Conservation (phyloP, 2,329 filamentous ascomycete species). For the Trichoderma breve region DNA sequence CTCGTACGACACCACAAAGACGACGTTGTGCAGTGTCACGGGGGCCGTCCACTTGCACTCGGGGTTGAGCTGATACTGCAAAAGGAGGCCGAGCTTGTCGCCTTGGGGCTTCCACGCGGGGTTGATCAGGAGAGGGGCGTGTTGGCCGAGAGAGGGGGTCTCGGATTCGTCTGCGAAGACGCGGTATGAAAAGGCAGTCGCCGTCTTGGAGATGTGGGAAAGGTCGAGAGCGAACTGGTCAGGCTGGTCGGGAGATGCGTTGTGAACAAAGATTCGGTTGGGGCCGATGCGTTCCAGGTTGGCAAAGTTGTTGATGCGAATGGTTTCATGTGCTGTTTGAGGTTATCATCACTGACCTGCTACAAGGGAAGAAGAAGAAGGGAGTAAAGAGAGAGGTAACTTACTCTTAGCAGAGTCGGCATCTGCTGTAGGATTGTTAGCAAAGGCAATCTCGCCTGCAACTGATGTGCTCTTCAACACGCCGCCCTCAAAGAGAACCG, state of each 20-base stretch:
- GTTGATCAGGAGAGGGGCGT: constrained; percentile 71
- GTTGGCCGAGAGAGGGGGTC: constrained; percentile 43
- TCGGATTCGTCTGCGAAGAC: constrained; percentile 66
- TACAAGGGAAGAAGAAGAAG: not conserved
- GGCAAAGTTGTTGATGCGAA: constrained; percentile 84
- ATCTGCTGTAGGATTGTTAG: constrained; percentile 61
- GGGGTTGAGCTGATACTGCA: constrained; percentile 83
- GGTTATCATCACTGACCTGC: not conserved
- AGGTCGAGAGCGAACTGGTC: constrained; percentile 81
- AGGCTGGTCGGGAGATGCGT: constrained; percentile 59
- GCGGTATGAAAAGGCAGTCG: constrained; percentile 89
- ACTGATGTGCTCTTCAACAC: constrained; percentile 69
- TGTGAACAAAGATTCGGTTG: constrained; percentile 85
- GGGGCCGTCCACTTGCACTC: constrained; percentile 47
- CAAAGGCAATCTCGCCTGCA: constrained; percentile 84
- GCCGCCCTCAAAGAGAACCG: constrained; percentile 75
- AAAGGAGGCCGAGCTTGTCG: constrained; percentile 79
- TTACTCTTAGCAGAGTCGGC: constrained; percentile 47
- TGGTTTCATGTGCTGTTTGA: constrained; percentile 52
- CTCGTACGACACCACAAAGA: constrained; percentile 70
- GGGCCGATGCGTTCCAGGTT: constrained; percentile 89
- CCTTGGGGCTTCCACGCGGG: constrained; percentile 81
- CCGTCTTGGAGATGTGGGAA: constrained; percentile 66
- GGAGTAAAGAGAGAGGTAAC: too few relatives aligned
- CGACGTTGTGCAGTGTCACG: constrained; percentile 64